A percentile compares a stretch with the other conserved stretches of the same genome.
These are phyloP conservation scores for Salix brachista DNA, from an alignment of 345 rosid species.

Conservation along the genomic window DNA sequence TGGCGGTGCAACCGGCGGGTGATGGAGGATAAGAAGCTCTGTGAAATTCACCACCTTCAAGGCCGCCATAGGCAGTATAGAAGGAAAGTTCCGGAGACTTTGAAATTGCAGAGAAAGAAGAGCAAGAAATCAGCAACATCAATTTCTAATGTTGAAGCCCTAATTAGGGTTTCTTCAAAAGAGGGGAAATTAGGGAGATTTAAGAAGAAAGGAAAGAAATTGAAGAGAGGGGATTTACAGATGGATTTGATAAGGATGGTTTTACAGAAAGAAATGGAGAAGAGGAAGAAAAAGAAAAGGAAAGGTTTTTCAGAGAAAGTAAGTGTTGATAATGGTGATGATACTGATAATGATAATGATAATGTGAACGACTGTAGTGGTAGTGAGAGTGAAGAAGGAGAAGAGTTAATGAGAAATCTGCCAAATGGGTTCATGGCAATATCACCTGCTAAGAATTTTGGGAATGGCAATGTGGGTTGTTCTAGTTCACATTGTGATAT, in stretches of 20 bases:
- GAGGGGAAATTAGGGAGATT: constrained; percentile 25
- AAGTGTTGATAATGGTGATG: too few relatives aligned
- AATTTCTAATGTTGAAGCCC: too few relatives aligned
- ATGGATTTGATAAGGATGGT: constrained; percentile 82
- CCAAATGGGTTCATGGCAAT: constrained; percentile 95
- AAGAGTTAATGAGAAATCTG: constrained; percentile 64
- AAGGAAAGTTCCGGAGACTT: constrained; percentile 58
- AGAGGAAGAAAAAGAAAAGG: constrained; percentile 37
- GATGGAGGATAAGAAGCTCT: constrained; percentile 70
- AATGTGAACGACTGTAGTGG: neutral
- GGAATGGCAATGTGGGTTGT: constrained; percentile 36
- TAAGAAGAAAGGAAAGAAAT: too few relatives aligned
- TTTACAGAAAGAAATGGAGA: constrained; percentile 73
- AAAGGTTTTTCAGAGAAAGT: neutral
- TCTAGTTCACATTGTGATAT: constrained; percentile 51
- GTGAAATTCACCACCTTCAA: constrained; percentile 73
- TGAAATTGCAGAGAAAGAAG: constrained; percentile 48
- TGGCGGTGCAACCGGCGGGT: constrained; percentile 88
- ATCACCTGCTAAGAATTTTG: constrained; percentile 46
- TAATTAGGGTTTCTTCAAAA: too few relatives aligned
- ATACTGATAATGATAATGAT: too few relatives aligned
- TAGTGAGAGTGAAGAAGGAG: constrained; percentile 2
- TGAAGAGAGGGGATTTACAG: constrained; percentile 50
- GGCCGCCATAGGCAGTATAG: constrained; percentile 52
- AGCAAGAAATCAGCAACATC: constrained; percentile 21